Conservation (phyloP, 1,284 basidiomycete species). For the Sporisorium graminicola region DNA sequence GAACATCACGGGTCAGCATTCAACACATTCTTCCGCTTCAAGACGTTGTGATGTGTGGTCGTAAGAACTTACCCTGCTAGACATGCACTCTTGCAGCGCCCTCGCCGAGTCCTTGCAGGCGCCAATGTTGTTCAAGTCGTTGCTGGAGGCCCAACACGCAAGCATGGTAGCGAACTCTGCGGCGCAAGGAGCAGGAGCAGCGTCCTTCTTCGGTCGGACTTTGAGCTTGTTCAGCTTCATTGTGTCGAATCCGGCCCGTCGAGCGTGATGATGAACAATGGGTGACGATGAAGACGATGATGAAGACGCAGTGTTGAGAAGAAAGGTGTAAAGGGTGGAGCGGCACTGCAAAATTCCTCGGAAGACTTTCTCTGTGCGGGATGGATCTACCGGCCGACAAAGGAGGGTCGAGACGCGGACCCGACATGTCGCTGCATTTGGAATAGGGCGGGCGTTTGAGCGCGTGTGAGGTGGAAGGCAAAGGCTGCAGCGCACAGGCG, state of each 20-base stretch:
- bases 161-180: slow-evolving; percentile 85
- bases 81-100: slow-evolving; percentile 85
- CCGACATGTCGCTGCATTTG: slow-evolving; percentile 15
- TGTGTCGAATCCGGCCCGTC: neutral
- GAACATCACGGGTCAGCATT: neutral
- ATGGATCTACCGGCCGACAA: slow-evolving; percentile 23
- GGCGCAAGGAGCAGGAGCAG: slow-evolving; percentile 77
- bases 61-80: slow-evolving; percentile 79
- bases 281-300: neutral
- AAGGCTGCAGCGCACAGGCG: slow-evolving; percentile 12
- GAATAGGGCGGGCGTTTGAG: neutral
- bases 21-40: neutral
- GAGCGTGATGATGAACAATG: neutral
- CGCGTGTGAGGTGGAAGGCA: slow-evolving; percentile 34
- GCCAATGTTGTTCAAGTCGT: slow-evolving; percentile 77
- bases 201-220: slow-evolving; percentile 77
- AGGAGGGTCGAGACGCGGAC: neutral
- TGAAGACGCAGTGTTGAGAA: slow-evolving; percentile 16
- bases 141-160: slow-evolving; percentile 88
- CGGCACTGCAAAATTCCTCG: slow-evolving; percentile 18
- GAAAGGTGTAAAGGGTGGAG: neutral
- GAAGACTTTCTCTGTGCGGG: neutral
- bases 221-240: slow-evolving; percentile 68
- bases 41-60: neutral
- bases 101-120: slow-evolving; percentile 79